phyloP scores from a whole-genome alignment of 768 basidiomycete species.

The Suillus weaverae region DNA sequence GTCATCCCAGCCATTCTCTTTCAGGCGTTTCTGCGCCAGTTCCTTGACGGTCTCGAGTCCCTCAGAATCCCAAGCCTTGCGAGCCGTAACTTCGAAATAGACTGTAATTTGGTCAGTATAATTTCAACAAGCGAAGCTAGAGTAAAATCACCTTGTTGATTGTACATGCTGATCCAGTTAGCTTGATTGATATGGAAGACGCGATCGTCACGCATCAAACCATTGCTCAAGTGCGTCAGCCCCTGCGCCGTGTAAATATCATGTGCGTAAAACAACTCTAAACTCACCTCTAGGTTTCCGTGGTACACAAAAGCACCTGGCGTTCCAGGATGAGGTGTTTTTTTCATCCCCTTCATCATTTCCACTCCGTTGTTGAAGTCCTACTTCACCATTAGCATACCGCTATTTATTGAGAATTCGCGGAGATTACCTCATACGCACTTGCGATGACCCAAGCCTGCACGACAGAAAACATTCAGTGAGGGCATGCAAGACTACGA shows the following conservation, averaged over 20 bases:
- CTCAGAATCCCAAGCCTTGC: conserved; percentile 19
- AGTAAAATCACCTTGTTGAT: conserved; percentile 19
- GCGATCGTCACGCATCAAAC: conserved; percentile 27
- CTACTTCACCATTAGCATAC: not conserved
- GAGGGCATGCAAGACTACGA: not conserved
- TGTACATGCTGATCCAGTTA: conserved; percentile 22
- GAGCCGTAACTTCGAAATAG: conserved; percentile 16
- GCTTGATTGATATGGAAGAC: conserved; percentile 21
- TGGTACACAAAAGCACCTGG: not conserved
- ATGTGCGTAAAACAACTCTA: not conserved
- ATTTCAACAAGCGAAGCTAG: not conserved
- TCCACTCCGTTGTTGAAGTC: conserved; percentile 11
- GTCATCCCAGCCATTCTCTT: conserved; percentile 27
- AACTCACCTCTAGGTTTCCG: not conserved
- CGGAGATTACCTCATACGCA: conserved; percentile 14
- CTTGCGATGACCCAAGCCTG: conserved; percentile 24
- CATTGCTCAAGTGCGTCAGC: conserved; percentile 22
- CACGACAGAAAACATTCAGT: not conserved
- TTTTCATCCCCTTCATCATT: conserved; percentile 9
- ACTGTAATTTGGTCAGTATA: conserved; percentile 12
- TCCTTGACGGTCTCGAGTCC: conserved; percentile 19
- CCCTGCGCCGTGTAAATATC: conserved; percentile 13
- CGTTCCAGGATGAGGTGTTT: not conserved
- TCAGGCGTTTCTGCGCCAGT: conserved; percentile 22
- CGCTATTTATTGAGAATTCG: not conserved